phyloP scores from a whole-genome alignment of 257 asterid species.

The Nicotiana benthamiana region DNA sequence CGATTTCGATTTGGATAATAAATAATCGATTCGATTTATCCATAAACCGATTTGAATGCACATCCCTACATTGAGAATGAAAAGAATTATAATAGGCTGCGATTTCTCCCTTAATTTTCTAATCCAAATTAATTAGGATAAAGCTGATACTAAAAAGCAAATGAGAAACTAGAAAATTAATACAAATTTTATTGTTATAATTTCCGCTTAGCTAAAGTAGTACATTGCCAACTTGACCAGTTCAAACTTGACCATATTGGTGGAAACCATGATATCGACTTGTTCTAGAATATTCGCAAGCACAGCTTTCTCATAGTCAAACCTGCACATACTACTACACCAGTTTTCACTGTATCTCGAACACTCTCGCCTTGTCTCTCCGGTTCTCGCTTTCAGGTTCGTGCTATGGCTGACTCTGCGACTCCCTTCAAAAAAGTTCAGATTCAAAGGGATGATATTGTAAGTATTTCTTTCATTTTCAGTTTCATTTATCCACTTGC shows the following conservation, averaged over 20 bases:
- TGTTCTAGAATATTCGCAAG: conserved; percentile 27
- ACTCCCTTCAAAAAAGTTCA: conserved; percentile 66
- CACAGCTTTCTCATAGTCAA: conserved; percentile 13
- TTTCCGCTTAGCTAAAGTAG: too few relatives aligned
- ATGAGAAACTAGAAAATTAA: too few relatives aligned
- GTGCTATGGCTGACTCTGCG: conserved; percentile 68
- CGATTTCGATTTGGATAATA: too few relatives aligned
- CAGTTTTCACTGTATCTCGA: conserved; percentile 14
- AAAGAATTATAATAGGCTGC: too few relatives aligned
- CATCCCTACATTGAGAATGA: too few relatives aligned
- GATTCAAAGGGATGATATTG: conserved; percentile 75
- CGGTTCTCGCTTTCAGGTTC: conserved; percentile 27
- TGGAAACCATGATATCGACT: conserved; percentile 18
- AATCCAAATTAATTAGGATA: too few relatives aligned
- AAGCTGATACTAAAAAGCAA: too few relatives aligned
- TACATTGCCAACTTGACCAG: too few relatives aligned
- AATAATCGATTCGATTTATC: too few relatives aligned
- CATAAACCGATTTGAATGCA: too few relatives aligned
- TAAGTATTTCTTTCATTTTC: conserved; percentile 13
- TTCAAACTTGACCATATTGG: not conserved
- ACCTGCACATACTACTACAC: not conserved
- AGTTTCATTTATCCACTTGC: not conserved
- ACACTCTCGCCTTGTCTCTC: conserved; percentile 13
- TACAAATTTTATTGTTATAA: too few relatives aligned
- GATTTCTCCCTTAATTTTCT: too few relatives aligned